Percentiles rank a stretch among this genome's conserved stretches.
These are phyloP conservation scores for Entomortierella chlamydospora DNA, from an alignment of 192 early-diverging fungal genomes.

Conservation along the genomic window DNA sequence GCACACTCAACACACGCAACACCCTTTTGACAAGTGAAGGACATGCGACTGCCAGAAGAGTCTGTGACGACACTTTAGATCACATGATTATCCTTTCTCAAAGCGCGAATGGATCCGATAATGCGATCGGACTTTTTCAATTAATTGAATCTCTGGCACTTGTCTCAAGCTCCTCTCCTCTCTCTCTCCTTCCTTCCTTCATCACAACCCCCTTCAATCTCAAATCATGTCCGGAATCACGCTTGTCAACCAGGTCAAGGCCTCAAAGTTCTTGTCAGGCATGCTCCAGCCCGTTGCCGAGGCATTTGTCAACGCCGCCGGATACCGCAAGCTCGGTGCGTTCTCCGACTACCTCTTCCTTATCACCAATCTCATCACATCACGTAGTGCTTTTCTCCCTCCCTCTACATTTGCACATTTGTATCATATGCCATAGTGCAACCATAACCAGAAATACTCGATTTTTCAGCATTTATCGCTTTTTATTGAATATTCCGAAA, in stretches of 20 bases:
- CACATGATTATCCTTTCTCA: background rate
- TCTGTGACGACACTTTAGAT: background rate
- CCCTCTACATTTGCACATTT: slow-evolving; percentile 1
- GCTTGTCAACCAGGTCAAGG: slow-evolving; percentile 63
- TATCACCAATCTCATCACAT: background rate
- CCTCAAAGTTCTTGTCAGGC: slow-evolving; percentile 63
- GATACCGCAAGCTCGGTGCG: slow-evolving; percentile 80
- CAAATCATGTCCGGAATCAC: slow-evolving; percentile 57
- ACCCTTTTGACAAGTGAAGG: background rate
- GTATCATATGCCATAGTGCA: no score
- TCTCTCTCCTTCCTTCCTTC: slow-evolving; percentile 3
- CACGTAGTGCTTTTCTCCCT: background rate
- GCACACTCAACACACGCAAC: background rate
- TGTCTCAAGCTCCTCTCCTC: background rate
- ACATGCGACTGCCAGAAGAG: background rate
- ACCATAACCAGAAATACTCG: background rate
- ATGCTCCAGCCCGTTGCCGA: slow-evolving; percentile 71
- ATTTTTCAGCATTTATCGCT: background rate
- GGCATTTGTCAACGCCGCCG: slow-evolving; percentile 73
- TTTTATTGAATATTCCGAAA: background rate
- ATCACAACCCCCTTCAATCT: background rate
- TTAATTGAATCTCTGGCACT: background rate
- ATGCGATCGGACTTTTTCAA: background rate
- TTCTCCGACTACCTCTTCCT: slow-evolving; percentile 1
- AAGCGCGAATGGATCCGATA: background rate